Evolutionary conservation across 495 filamentous ascomycete genomes (phyloP).

Genomic region (Hyphodiscus hymeniophilus): DNA sequence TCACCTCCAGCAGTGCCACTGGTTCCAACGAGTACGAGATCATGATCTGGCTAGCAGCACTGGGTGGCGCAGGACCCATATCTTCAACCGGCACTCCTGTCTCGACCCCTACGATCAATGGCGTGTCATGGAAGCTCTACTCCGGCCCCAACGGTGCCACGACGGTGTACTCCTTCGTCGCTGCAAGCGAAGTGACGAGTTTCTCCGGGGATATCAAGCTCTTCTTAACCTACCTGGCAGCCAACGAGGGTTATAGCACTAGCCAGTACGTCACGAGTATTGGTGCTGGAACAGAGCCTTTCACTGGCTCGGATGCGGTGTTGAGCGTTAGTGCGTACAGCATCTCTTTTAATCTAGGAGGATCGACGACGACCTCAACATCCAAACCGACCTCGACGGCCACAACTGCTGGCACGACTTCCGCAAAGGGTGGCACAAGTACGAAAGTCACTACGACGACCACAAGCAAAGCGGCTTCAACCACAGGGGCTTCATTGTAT

Average conservation of each 20-base stretch:
- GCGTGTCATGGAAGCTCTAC: slow-evolving; percentile 44
- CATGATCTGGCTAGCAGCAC: slow-evolving; percentile 62
- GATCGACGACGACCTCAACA: too few relatives aligned
- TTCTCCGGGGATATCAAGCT: slow-evolving; percentile 48
- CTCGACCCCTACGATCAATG: slow-evolving; percentile 43
- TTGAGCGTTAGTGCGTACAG: too few relatives aligned
- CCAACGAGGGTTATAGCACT: slow-evolving; percentile 38
- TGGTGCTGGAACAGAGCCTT: slow-evolving; percentile 27
- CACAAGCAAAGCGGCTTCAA: too few relatives aligned
- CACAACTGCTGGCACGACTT: too few relatives aligned
- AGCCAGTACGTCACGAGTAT: slow-evolving; percentile 45
- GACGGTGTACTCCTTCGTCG: slow-evolving; percentile 55
- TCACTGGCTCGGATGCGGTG: slow-evolving; percentile 16
- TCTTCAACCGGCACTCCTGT: slow-evolving; percentile 46
- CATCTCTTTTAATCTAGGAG: too few relatives aligned
- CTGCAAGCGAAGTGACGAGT: slow-evolving; percentile 32
- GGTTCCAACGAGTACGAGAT: slow-evolving; percentile 52
- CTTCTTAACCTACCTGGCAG: slow-evolving; percentile 50
- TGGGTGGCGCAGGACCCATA: slow-evolving; percentile 56
- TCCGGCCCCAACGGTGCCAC: slow-evolving; percentile 46
- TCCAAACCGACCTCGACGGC: too few relatives aligned
- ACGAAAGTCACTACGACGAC: too few relatives aligned
- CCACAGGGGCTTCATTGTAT: too few relatives aligned
- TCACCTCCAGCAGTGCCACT: slow-evolving; percentile 39
- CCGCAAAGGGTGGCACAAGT: too few relatives aligned